Conservation (phyloP, 1,284 basidiomycete species). For the Fomitiporia mediterranea region DNA sequence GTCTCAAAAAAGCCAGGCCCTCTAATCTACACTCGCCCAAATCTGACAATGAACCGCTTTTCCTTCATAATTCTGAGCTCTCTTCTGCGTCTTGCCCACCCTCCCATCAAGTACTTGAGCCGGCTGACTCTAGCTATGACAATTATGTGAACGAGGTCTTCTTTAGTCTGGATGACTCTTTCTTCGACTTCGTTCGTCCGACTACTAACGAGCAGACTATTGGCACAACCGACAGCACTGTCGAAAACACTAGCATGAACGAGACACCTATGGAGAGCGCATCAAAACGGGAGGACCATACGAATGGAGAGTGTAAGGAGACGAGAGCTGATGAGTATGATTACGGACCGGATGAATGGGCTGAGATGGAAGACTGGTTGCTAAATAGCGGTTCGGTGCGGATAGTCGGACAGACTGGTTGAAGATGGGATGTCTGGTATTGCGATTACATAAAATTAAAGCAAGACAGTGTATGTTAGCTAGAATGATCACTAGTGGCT, state of each 20-base stretch:
- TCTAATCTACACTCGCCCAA: not conserved
- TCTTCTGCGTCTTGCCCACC: not conserved
- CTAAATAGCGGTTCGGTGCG: conserved; percentile 38
- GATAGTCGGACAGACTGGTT: conserved; percentile 24
- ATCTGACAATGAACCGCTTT: conserved; percentile 9
- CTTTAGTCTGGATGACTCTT: conserved; percentile 32
- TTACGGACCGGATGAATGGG: conserved; percentile 26
- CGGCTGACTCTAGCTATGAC: not conserved
- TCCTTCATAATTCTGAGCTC: conserved; percentile 4
- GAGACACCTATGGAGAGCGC: not conserved
- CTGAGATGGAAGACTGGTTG: conserved; percentile 46
- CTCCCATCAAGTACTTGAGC: not conserved
- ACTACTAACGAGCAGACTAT: not conserved
- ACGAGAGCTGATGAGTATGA: not conserved
- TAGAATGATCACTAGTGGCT: not conserved
- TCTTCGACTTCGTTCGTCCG: conserved; percentile 30
- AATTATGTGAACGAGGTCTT: conserved; percentile 27
- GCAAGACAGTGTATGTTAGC: not conserved
- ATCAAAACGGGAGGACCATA: not conserved
- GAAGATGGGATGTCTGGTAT: conserved; percentile 11
- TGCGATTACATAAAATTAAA: not conserved
- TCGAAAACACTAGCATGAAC: not conserved
- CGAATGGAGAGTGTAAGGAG: not conserved
- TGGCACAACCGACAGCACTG: not conserved
- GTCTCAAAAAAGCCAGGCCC: not conserved